A percentile compares a stretch with the other conserved stretches of the same genome.
Evolutionary conservation across 2,329 filamentous ascomycete species (phyloP).

Genomic region (Fusarium sp.): DNA sequence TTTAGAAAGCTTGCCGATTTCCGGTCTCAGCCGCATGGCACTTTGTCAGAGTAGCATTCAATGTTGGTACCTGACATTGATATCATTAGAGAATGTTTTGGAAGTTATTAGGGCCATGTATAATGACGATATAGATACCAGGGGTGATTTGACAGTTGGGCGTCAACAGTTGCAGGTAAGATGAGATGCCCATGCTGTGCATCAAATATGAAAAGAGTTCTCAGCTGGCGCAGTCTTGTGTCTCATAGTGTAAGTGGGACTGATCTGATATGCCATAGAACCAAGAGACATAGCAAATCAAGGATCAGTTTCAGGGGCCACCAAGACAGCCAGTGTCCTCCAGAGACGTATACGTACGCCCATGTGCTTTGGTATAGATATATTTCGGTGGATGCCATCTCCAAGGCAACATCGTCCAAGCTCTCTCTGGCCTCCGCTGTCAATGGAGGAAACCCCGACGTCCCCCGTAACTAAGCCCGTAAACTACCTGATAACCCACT

Average conservation of each 20-base stretch:
- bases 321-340: neutral
- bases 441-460: conserved; percentile 1
- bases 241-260: too few relatives aligned
- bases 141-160: conserved; percentile 11
- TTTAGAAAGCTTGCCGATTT: conserved; percentile 34
- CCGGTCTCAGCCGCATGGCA: conserved; percentile 29
- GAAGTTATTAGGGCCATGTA: neutral
- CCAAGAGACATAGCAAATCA: neutral
- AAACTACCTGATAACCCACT: conserved; percentile 32
- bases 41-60: conserved; percentile 30
- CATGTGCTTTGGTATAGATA: neutral
- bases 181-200: conserved; percentile 11
- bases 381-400: conserved; percentile 10
- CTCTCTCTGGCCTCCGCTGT: neutral
- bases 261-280: neutral
- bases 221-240: neutral
- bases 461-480: conserved; percentile 13
- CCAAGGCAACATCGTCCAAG: conserved; percentile 5
- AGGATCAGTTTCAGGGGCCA: conserved; percentile 7
- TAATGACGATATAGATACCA: neutral
- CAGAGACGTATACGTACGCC: neutral
- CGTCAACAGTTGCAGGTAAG: conserved; percentile 14
- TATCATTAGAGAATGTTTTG: neutral
- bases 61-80: conserved; percentile 22
- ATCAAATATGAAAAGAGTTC: neutral